These are phyloP conservation scores for Vigna hirtella DNA, from an alignment of 306 rosid genomes.

Conservation along the genomic window DNA sequence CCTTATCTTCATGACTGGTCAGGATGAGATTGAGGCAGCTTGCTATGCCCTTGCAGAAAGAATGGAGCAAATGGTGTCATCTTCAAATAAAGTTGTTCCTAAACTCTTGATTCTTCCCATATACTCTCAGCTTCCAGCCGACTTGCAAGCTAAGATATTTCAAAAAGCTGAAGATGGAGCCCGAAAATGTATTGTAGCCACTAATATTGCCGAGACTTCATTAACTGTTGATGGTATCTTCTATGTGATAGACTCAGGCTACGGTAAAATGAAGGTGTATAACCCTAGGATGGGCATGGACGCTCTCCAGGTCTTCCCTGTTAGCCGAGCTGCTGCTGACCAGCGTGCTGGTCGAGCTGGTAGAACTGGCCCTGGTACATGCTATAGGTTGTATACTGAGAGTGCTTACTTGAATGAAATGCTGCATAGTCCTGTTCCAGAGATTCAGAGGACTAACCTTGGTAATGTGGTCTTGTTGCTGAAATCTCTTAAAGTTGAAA, in stretches of 20 bases:
- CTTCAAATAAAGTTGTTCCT: conserved; percentile 78
- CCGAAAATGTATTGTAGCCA: conserved; percentile 96
- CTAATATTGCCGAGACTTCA: conserved; percentile 97
- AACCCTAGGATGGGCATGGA: conserved; percentile 99
- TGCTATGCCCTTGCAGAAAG: conserved; percentile 95
- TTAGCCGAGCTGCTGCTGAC: conserved; percentile 97
- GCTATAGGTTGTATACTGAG: conserved; percentile 89
- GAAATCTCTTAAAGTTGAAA: conserved; percentile 94
- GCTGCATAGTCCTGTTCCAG: conserved; percentile 95
- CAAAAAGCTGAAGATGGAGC: conserved; percentile 97
- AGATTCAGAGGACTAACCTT: conserved; percentile 96
- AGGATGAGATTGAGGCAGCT: conserved; percentile 99
- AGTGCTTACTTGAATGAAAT: conserved; percentile 89
- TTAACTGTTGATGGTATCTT: conserved; percentile 95
- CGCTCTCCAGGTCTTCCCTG: conserved; percentile 98
- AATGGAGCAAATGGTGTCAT: conserved; percentile 80
- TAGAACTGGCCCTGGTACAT: conserved; percentile 98
- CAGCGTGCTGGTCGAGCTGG: conserved; percentile 99
- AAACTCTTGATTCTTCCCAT: conserved; percentile 95
- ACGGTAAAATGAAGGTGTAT: conserved; percentile 97
- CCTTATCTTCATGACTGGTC: conserved; percentile 98
- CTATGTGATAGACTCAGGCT: conserved; percentile 95
- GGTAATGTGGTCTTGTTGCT: conserved; percentile 94
- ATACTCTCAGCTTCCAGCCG: conserved; percentile 99
- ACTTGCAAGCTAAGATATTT: conserved; percentile 95